Evolutionary conservation across 164 flowering plant species (phyloP).

Genomic region (Annona cherimola): DNA sequence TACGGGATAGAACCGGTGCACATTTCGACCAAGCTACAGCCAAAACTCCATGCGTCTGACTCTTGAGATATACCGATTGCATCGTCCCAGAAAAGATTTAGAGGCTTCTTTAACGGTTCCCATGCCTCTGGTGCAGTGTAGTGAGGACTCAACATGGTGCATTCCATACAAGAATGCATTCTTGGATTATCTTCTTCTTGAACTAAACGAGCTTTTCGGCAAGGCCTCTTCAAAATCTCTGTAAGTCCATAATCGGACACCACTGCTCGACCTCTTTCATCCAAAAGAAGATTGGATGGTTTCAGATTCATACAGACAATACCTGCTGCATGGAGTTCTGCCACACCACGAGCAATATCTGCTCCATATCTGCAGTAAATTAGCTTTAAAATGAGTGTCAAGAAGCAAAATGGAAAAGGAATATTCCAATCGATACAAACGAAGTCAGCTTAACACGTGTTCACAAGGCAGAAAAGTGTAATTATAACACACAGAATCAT

Average conservation of each 20-base stretch:
- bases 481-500: background rate
- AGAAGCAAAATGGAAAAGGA: slow-evolving; percentile 6
- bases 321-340: slow-evolving; percentile 99
- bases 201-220: slow-evolving; percentile 63
- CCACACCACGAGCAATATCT: slow-evolving; percentile 96
- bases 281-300: slow-evolving; percentile 96
- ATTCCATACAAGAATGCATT: slow-evolving; percentile 93
- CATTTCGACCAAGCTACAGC: slow-evolving; percentile 98
- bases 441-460: background rate
- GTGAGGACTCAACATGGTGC: slow-evolving; percentile 89
- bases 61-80: slow-evolving; percentile 88
- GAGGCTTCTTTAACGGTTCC: slow-evolving; percentile 90
- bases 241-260: slow-evolving; percentile 98
- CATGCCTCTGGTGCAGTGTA: slow-evolving; percentile 99
- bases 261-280: slow-evolving; percentile 80
- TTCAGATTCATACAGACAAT: slow-evolving; percentile 93
- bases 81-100: slow-evolving; percentile 88
- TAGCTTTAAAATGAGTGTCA: slow-evolving; percentile 7
- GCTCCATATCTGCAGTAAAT: slow-evolving; percentile 78
- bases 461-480: background rate
- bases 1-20: slow-evolving; percentile 98
- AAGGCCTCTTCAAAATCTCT: slow-evolving; percentile 79
- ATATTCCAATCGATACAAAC: background rate
- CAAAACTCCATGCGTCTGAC: slow-evolving; percentile 99
- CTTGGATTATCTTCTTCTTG: slow-evolving; percentile 60